phyloP scores from a whole-genome alignment of 805 yeast genomes.

The Wickerhamiella australiensis region DNA sequence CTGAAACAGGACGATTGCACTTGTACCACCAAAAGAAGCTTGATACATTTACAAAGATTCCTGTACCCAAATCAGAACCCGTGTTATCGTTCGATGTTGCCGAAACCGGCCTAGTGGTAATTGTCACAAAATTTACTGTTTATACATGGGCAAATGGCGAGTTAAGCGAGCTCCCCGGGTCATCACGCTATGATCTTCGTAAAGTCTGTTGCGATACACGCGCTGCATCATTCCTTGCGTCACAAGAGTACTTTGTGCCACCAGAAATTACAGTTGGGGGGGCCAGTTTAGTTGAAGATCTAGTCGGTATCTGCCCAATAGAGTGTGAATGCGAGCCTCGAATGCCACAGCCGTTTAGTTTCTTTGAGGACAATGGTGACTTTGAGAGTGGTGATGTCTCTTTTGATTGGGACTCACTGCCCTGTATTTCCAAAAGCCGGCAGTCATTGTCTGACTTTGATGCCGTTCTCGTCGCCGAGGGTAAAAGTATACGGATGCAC shows the following conservation, averaged over 20 bases:
- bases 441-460: not conserved
- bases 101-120: slow-evolving; percentile 17
- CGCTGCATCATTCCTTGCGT: slow-evolving; percentile 14
- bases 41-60: not conserved
- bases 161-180: slow-evolving; percentile 11
- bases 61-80: slow-evolving; percentile 8
- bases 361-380: slow-evolving; percentile 1
- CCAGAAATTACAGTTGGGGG: slow-evolving; percentile 1
- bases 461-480: not conserved
- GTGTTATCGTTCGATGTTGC: slow-evolving; percentile 16
- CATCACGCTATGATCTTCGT: slow-evolving; percentile 15
- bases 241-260: slow-evolving; percentile 10
- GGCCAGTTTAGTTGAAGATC: not conserved
- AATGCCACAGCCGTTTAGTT: slow-evolving; percentile 1
- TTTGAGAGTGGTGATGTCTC: not conserved
- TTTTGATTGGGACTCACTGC: not conserved
- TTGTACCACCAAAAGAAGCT: not conserved
- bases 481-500: slow-evolving; percentile 12
- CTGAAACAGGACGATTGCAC: slow-evolving; percentile 14
- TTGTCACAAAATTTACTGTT: slow-evolving; percentile 18
- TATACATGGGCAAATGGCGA: slow-evolving; percentile 15
- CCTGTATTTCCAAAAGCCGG: not conserved
- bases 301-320: slow-evolving; percentile 1
- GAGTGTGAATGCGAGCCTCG: not conserved
- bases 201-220: slow-evolving; percentile 16